Base-by-base conservation (phyloP, 1,139 yeast species). In the Citeromyces hawaiiensis region DNA sequence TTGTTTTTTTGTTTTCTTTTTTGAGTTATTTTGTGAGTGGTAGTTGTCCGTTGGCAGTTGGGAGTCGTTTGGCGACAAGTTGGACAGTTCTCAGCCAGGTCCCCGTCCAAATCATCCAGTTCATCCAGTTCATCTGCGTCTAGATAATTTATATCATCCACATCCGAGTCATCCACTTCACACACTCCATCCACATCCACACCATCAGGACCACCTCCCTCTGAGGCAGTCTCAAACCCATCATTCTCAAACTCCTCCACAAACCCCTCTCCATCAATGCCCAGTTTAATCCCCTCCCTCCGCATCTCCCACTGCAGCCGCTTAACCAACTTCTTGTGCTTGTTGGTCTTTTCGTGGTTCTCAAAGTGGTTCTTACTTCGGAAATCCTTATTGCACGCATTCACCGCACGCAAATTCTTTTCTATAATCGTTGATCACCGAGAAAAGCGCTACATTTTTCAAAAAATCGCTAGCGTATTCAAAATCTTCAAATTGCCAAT, bases 381-480 rank as follows among this genome's bases (percentile, higher is more conserved):
- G 64, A 91, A 88, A 4, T 61, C 51, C 56, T 86, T 87, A 51
- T 85, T 76, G 61, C 98, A 91, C 2, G 85, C 81, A 39, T n/a
- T n/a, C n/a, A n/a, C n/a, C n/a, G n/a, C n/a, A n/a, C n/a, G n/a
- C n/a, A n/a, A n/a, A n/a, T n/a, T n/a, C n/a, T n/a, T n/a, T n/a
- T n/a, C n/a, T n/a, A n/a, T n/a, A n/a, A n/a, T n/a, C n/a, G n/a
- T n/a, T n/a, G n/a, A n/a, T n/a, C n/a, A n/a, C n/a, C n/a, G n/a
- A n/a, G n/a, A n/a, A n/a, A n/a, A n/a, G n/a, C n/a, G n/a, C n/a
- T n/a, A n/a, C n/a, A n/a, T n/a, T n/a, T n/a, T n/a, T n/a, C n/a
- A n/a, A n/a, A n/a, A n/a, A n/a, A n/a, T n/a, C n/a, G n/a, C n/a
- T n/a, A n/a, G n/a, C n/a, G n/a, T n/a, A n/a, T n/a, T n/a, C n/a